phyloP scores from a whole-genome alignment of 2,329 filamentous ascomycete genomes.

The Cytospora paraplurivora region DNA sequence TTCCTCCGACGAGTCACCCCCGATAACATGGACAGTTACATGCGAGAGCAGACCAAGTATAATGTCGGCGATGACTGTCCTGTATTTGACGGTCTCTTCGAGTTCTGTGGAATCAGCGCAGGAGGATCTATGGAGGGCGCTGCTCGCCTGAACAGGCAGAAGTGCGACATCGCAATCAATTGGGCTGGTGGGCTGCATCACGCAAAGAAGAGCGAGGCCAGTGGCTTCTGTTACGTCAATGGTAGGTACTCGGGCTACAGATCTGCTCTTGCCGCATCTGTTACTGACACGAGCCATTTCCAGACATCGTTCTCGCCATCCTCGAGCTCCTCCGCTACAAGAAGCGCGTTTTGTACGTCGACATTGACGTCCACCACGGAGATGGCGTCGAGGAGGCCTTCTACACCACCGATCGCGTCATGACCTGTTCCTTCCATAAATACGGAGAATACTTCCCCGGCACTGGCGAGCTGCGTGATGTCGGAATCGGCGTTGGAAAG shows the following conservation, averaged over 20 bases:
- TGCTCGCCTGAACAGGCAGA: conserved; percentile 82
- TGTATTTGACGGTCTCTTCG: conserved; percentile 96
- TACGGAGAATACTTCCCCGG: conserved; percentile 96
- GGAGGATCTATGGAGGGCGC: conserved; percentile 94
- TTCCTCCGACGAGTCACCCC: conserved; percentile 95
- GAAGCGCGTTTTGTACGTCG: conserved; percentile 94
- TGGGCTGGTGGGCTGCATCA: conserved; percentile 98
- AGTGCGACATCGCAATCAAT: conserved; percentile 96
- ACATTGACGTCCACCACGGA: conserved; percentile 86
- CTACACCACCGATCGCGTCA: conserved; percentile 79
- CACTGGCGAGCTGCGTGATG: conserved; percentile 83
- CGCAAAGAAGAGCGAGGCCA: conserved; percentile 94
- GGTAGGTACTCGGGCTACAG: conserved; percentile 58
- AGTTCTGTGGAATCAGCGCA: conserved; percentile 93
- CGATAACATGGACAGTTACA: conserved; percentile 95
- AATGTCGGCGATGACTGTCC: conserved; percentile 97
- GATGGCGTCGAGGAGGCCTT: conserved; percentile 87
- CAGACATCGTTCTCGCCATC: conserved; percentile 94
- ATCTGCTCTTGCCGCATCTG: conserved; percentile 39
- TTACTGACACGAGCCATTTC: conserved; percentile 45
- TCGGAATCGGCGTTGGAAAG: conserved; percentile 84
- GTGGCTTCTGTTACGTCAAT: conserved; percentile 98
- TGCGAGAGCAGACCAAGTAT: conserved; percentile 88
- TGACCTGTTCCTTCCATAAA: conserved; percentile 92
- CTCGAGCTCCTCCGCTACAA: conserved; percentile 89